Evolutionary conservation across 2,329 filamentous ascomycete species (phyloP), one percentile per base, ranked within the genome.

Genomic region (Arachnomyces sp.): DNA sequence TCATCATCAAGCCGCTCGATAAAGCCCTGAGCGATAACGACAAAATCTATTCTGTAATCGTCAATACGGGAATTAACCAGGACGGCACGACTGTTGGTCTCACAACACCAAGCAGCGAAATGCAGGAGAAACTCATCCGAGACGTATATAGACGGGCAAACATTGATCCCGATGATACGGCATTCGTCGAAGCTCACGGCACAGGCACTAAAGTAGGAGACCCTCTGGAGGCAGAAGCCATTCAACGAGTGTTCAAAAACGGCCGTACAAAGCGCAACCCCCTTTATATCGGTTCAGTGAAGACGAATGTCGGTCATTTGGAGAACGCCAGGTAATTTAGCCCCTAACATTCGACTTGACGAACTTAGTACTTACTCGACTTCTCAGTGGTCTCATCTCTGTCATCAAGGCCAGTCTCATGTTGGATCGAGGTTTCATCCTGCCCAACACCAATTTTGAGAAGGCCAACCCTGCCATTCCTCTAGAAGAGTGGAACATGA

Each of bases 201-300:
- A 76, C 73, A 0, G 73, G 72, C 7, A 77, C 73, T 20, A 64
- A 65, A 33, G 66, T 69, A 1, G 74, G 74, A 3, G 73, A 77
- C 40, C 72, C 73, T 0, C 67, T 73, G 16, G 73, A 76, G 44
- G 68, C 69, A 1, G 62, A 57, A 11, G 70, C 68, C 4, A 64
- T 75, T 29, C 57, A 64, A 36, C 63, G 63, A 9, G 65, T 72
- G 0, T 25, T 25, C 20, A 9, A 9, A 5, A 5, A 5, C 20
- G 20, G 20, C 5, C 20, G 20, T 9, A 25, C 20, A 9, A 25
- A 25, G 20, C 20, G 20, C 5, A 5, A 5, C 9, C 47, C 50
- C 3, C 36, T 55, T 1, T 45, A 44, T 28, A 38, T 56, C 30
- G 53, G 53, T 9, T 49, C 53, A 6, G 40, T 51, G 4, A 51